Percentiles rank a stretch among this genome's conserved stretches.
Conservation (phyloP, 139 green algal genomes). For the Chlorella sp. region DNA sequence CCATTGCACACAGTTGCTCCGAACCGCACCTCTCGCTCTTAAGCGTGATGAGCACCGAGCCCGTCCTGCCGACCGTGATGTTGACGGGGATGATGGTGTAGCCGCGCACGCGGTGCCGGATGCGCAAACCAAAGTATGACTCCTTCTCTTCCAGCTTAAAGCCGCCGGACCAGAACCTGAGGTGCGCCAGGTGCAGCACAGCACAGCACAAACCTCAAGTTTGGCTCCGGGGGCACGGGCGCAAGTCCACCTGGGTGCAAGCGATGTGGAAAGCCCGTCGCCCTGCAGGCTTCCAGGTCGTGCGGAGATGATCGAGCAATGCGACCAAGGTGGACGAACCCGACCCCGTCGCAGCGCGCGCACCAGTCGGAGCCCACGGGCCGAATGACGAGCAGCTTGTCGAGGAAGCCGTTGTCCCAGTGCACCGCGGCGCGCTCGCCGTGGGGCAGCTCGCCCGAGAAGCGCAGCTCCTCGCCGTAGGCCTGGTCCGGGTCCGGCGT, state of each 20-base stretch:
- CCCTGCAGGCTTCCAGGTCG: too few relatives aligned
- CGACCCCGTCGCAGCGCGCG: too few relatives aligned
- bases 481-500: constrained; percentile 40
- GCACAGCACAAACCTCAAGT: constrained; percentile 21
- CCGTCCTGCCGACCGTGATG: constrained; percentile 67
- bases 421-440: constrained; percentile 39
- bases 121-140: constrained; percentile 73
- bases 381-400: constrained; percentile 57
- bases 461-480: constrained; percentile 40
- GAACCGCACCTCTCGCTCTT: constrained; percentile 44
- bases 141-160: constrained; percentile 62
- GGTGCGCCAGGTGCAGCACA: not conserved
- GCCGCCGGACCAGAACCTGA: constrained; percentile 45
- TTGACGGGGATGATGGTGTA: constrained; percentile 83
- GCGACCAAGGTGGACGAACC: too few relatives aligned
- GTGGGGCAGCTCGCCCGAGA: constrained; percentile 43
- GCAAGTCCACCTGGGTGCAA: too few relatives aligned
- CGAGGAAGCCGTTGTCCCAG: constrained; percentile 61
- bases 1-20: too few relatives aligned
- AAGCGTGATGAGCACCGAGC: constrained; percentile 49
- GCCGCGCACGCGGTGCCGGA: constrained; percentile 22
- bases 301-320: too few relatives aligned
- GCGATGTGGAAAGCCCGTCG: too few relatives aligned
- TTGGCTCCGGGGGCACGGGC: too few relatives aligned
- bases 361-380: constrained; percentile 36